Evolutionary conservation across 176 grass and related monocot genomes (phyloP).

Genomic region (Rhynchospora breviuscula): DNA sequence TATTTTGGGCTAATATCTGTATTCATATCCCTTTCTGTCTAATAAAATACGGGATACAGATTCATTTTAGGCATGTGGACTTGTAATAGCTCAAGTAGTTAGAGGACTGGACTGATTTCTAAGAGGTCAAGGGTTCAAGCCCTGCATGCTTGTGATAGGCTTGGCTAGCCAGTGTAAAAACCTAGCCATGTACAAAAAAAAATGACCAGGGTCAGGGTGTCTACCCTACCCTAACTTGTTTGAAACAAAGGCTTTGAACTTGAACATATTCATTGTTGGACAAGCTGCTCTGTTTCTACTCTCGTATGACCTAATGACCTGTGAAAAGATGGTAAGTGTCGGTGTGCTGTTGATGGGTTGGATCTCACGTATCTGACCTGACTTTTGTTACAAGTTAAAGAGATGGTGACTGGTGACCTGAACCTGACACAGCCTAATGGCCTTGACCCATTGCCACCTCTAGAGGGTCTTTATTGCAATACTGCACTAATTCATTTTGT

Average conservation of each 20-base stretch:
- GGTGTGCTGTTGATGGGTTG: neutral
- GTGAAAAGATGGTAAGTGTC: neutral
- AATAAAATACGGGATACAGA: neutral
- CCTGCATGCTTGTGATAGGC: no score
- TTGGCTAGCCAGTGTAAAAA: no score
- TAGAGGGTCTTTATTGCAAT: neutral
- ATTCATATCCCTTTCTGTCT: neutral
- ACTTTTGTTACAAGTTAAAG: neutral
- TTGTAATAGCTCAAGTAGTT: no score
- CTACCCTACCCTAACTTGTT: no score
- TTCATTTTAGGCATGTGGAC: neutral
- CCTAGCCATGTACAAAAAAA: no score
- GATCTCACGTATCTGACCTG: neutral
- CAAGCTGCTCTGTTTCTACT: neutral
- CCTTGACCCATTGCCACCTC: neutral
- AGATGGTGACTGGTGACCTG: neutral
- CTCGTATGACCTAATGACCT: neutral
- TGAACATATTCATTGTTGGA: neutral
- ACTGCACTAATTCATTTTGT: neutral
- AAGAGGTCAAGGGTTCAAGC: no score
- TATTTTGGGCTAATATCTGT: neutral
- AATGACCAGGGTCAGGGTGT: no score
- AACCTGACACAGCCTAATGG: neutral
- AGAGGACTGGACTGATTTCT: no score
- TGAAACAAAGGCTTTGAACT: no score